These are phyloP conservation scores for Phytophthora pini DNA, from an alignment of 352 stramenopile species.

Conservation along the genomic window DNA sequence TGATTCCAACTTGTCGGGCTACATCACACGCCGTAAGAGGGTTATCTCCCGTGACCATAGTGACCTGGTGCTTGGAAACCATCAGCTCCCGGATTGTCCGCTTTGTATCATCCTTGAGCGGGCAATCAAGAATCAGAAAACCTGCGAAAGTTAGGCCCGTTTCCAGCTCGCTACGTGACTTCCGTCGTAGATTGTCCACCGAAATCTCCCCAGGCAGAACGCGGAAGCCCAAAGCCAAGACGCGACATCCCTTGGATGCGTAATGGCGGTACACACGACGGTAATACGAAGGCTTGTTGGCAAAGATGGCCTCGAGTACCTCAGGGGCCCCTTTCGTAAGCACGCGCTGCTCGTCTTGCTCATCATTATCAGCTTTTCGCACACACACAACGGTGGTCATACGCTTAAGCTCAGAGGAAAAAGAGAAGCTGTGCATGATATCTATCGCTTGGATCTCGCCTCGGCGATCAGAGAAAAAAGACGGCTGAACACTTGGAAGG, in stretches of 20 bases:
- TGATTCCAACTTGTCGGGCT: constrained; percentile 95
- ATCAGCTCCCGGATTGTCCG: constrained; percentile 94
- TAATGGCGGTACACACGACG: constrained; percentile 84
- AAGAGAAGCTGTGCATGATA: constrained; percentile 97
- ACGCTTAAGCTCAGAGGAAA: constrained; percentile 95
- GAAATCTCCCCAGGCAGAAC: constrained; percentile 73
- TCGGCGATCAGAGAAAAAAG: constrained; percentile 38
- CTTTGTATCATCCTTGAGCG: constrained; percentile 97
- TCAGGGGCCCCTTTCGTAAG: constrained; percentile 99
- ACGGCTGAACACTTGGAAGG: constrained; percentile 36
- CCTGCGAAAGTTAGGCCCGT: constrained; percentile 94
- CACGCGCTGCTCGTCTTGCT: constrained; percentile 84
- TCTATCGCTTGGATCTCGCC: constrained; percentile 87
- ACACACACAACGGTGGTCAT: constrained; percentile 97
- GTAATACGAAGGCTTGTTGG: constrained; percentile 91
- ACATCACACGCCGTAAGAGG: constrained; percentile 98
- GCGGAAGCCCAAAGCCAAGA: constrained; percentile 97
- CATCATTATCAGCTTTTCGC: constrained; percentile 70
- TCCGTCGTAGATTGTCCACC: constrained; percentile 68
- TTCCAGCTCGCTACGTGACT: constrained; percentile 91
- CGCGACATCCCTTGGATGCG: constrained; percentile 83
- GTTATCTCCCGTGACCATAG: constrained; percentile 99
- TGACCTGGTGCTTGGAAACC: constrained; percentile 90
- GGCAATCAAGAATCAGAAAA: constrained; percentile 91
- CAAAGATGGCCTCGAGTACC: constrained; percentile 88